These are phyloP conservation scores for Peronosclerospora sorghi DNA, from an alignment of 352 stramenopile species.

Conservation along the genomic window DNA sequence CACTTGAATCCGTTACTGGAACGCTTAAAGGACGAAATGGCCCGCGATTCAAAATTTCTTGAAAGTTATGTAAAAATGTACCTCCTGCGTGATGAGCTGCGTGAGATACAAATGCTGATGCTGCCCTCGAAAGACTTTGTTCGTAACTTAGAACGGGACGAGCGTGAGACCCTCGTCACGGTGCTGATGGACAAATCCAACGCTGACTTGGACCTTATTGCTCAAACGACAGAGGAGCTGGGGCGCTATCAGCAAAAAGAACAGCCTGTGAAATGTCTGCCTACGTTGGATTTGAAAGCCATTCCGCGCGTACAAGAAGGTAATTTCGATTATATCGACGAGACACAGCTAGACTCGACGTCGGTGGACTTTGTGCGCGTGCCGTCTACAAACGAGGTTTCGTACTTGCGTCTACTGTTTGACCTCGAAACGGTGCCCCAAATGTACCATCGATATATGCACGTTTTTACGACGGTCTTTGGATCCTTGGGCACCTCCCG, in stretches of 20 bases:
- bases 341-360: constrained; percentile 23
- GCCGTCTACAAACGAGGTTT: constrained; percentile 75
- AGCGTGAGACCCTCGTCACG: constrained; percentile 35
- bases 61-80: constrained; percentile 46
- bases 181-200: constrained; percentile 35
- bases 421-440: constrained; percentile 39
- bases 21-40: constrained; percentile 51
- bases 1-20: constrained; percentile 58
- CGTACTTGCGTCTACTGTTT: constrained; percentile 68
- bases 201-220: constrained; percentile 47
- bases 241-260: constrained; percentile 50
- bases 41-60: constrained; percentile 48
- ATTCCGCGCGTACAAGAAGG: constrained; percentile 40
- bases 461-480: constrained; percentile 61
- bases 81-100: constrained; percentile 36
- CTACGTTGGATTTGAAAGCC: constrained; percentile 56
- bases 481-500: constrained; percentile 61
- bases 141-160: constrained; percentile 34
- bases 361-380: constrained; percentile 48
- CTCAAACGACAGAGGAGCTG: constrained; percentile 29
- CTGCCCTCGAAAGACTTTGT: constrained; percentile 53
- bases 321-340: constrained; percentile 42
- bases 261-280: constrained; percentile 62
- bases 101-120: constrained; percentile 67
- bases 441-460: constrained; percentile 56